Evolutionary conservation across 768 basidiomycete species (phyloP), one percentile per base, ranked within the genome.

Genomic region (Xerocomus spinulosus): DNA sequence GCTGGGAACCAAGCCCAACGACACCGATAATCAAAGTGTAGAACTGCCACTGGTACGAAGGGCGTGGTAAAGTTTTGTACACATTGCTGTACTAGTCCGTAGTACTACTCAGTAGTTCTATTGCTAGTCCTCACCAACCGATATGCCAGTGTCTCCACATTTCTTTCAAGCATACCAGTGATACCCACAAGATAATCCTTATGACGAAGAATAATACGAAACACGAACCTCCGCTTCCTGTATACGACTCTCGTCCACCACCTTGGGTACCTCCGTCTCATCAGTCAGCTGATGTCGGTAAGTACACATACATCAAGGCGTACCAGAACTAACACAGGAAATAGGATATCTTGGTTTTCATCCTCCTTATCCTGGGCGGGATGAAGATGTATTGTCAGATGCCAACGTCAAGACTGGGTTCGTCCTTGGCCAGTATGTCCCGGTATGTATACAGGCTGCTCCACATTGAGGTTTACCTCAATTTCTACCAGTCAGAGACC

Each of bases 341-440:
- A 2, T 15, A 92, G 89, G 89, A 15, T 89, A 85, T 62, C 72
- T 77, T 46, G 86, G 87, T 10, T 90, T 86, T 56, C 74, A 82
- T 60, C 90, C 90, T 36, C 87, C 90, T 6, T 75, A 77, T 33
- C 79, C 83, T 15, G 76, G 79, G 5, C 85, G 89, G 61, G 82
- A 85, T 46, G 89, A 92, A 62, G 88, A 90, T 56, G 59, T 78
- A 2, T 68, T 92, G 35, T 81, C 85, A 0, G 78, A 81, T 35
- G 52, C 60, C 1, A 83, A 81, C 54, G 74, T 91, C 28, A 81
- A 81, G 68, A 75, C 75, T 60, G 90, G 90, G 1, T 82, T 84
- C 51, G 59, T 68, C 12, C 68, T 83, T 21, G 60, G 67, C 5
- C 69, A 72, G 13, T 72, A 79, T 24, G 81, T 90, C 35, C 70